Evolutionary conservation across 75 land plant species (phyloP).

Genomic region (Adiantum capillusveneris): DNA sequence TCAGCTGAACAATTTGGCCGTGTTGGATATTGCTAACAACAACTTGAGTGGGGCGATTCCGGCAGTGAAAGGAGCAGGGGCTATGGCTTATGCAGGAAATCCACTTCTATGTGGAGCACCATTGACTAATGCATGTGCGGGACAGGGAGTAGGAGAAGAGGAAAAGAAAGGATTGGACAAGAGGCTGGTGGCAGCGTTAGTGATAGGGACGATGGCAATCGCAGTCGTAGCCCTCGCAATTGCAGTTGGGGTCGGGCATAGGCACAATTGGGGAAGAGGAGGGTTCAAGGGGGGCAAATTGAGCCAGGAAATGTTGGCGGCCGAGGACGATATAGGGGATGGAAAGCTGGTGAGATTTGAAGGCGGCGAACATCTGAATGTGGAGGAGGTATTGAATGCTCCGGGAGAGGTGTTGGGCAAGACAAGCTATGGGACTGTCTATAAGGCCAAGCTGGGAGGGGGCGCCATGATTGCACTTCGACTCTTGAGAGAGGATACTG

Average conservation of each 20-base stretch:
- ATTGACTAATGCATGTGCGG: constrained; percentile 9
- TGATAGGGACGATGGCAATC: constrained; percentile 29
- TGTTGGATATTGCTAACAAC: constrained; percentile 62
- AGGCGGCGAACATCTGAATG: constrained; percentile 53
- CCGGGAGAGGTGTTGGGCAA: constrained; percentile 85
- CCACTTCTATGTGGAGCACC: constrained; percentile 51
- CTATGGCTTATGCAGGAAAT: constrained; percentile 46
- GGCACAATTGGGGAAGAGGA: constrained; percentile 16
- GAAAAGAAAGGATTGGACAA: constrained; percentile 29
- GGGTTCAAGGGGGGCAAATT: background rate
- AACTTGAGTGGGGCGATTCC: constrained; percentile 50
- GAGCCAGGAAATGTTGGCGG: constrained; percentile 17
- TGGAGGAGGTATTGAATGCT: constrained; percentile 62
- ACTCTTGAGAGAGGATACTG: constrained; percentile 57
- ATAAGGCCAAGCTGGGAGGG: constrained; percentile 43
- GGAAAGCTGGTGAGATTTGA: constrained; percentile 56
- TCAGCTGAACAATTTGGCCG: constrained; percentile 30
- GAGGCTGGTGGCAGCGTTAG: constrained; percentile 62
- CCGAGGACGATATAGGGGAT: constrained; percentile 33
- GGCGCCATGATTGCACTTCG: constrained; percentile 44
- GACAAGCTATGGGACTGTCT: constrained; percentile 66
- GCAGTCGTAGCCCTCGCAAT: constrained; percentile 46
- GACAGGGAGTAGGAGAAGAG: background rate
- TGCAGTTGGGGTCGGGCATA: constrained; percentile 37
- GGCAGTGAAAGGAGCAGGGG: constrained; percentile 15